A percentile compares a stretch with the other conserved stretches of the same genome.
These are phyloP conservation scores for Castanea sativa DNA, from an alignment of 306 rosid genomes.

Conservation along the genomic window DNA sequence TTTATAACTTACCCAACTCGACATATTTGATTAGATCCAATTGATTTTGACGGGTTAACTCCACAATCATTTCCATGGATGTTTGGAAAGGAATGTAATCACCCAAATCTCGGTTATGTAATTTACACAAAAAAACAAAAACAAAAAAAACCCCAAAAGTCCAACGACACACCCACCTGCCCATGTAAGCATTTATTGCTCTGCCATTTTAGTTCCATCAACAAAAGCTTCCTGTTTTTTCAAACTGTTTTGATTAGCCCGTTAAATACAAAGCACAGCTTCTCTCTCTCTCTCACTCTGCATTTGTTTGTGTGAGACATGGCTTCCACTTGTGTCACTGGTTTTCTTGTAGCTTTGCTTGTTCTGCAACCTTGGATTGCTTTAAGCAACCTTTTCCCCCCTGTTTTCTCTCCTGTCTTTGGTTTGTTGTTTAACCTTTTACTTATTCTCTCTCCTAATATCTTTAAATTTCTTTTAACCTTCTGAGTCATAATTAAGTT, in stretches of 20 bases:
- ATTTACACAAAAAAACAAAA: background rate
- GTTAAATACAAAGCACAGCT: background rate
- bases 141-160: background rate
- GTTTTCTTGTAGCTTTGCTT: slow-evolving; percentile 17
- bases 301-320: slow-evolving; percentile 16
- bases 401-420: too few species aligned
- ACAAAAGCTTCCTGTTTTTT: background rate
- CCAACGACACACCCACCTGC: slow-evolving; percentile 31
- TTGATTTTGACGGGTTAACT: fast-evolving
- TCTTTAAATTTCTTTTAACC: background rate
- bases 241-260: background rate
- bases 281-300: background rate
- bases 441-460: background rate
- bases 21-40: fast-evolving
- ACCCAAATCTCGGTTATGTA: too few species aligned
- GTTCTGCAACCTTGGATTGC: slow-evolving; percentile 40
- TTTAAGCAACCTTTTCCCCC: slow-evolving; percentile 35
- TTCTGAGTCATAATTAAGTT: background rate
- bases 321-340: slow-evolving; percentile 32
- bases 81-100: too few species aligned
- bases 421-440: background rate
- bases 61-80: too few species aligned
- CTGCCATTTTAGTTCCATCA: slow-evolving; percentile 21
- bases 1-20: too few species aligned
- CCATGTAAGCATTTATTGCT: background rate